Percentiles rank a stretch among this genome's conserved stretches.
Conservation (phyloP, 495 filamentous ascomycete species). For the Extremus antarcticus region DNA sequence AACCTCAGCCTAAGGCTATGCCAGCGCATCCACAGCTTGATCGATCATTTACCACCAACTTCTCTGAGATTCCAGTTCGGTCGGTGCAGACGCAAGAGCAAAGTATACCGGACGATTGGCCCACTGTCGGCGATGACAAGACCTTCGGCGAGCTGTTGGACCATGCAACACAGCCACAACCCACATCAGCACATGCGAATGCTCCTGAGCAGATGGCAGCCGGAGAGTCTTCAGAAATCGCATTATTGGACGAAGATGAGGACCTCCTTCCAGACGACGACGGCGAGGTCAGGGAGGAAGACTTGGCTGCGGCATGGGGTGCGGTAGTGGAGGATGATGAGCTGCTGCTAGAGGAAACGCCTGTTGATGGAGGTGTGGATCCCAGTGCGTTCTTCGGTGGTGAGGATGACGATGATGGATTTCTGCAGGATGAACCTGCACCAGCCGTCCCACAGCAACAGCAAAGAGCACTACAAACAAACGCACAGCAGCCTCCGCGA, state of each 20-base stretch:
- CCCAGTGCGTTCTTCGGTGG: slow-evolving; percentile 51
- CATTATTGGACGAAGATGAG: not conserved
- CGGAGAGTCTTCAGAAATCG: not conserved
- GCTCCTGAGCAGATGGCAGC: not conserved
- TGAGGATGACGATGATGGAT: slow-evolving; percentile 62
- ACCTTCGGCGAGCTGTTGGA: slow-evolving; percentile 18
- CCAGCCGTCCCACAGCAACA: slow-evolving; percentile 1
- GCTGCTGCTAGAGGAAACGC: slow-evolving; percentile 48
- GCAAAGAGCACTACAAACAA: slow-evolving; percentile 1
- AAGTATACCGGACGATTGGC: not conserved
- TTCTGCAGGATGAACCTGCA: slow-evolving; percentile 46
- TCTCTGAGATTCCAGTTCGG: slow-evolving; percentile 3
- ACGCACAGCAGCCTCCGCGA: not conserved
- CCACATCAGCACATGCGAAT: not conserved
- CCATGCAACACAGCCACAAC: not conserved
- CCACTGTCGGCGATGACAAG: slow-evolving; percentile 12
- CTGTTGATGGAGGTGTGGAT: slow-evolving; percentile 37
- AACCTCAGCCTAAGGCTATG: not conserved
- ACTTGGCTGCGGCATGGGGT: slow-evolving; percentile 73
- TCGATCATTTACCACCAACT: slow-evolving; percentile 19
- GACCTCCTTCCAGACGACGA: not conserved
- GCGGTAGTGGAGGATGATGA: slow-evolving; percentile 72
- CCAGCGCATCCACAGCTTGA: slow-evolving; percentile 8
- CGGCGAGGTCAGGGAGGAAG: slow-evolving; percentile 34
- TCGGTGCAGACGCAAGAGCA: not conserved